A percentile compares a stretch with the other conserved stretches of the same genome.
Evolutionary conservation across 2,329 filamentous ascomycete species (phyloP).

Genomic region (Incumbomyces lentus): DNA sequence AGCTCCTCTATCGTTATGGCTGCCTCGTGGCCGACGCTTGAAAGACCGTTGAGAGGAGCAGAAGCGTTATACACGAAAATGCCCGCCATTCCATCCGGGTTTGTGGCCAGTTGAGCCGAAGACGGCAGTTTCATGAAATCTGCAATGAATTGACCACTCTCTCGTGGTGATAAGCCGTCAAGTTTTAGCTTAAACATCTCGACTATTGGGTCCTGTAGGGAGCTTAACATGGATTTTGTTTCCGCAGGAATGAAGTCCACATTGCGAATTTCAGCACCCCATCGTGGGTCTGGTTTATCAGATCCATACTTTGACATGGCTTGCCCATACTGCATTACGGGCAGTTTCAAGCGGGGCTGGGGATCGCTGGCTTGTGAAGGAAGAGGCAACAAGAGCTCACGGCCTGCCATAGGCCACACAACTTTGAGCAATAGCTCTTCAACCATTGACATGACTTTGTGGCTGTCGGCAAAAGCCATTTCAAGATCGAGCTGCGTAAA

Average conservation of each 20-base stretch:
- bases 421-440: slow-evolving; percentile 23
- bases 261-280: slow-evolving; percentile 55
- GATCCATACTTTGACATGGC: slow-evolving; percentile 74
- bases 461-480: slow-evolving; percentile 70
- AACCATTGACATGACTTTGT: slow-evolving; percentile 55
- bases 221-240: slow-evolving; percentile 65
- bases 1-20: slow-evolving; percentile 47
- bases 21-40: slow-evolving; percentile 65
- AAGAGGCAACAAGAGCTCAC: slow-evolving; percentile 9
- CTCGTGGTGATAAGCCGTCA: slow-evolving; percentile 34
- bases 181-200: slow-evolving; percentile 59
- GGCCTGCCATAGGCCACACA: slow-evolving; percentile 10
- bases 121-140: slow-evolving; percentile 60
- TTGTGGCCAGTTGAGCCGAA: slow-evolving; percentile 50
- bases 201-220: slow-evolving; percentile 56
- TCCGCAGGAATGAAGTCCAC: slow-evolving; percentile 54
- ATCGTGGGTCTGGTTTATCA: slow-evolving; percentile 85
- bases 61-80: slow-evolving; percentile 64
- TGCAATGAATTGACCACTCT: slow-evolving; percentile 52
- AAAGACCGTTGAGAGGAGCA: slow-evolving; percentile 66
- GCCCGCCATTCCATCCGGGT: slow-evolving; percentile 67
- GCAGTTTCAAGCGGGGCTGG: slow-evolving; percentile 10
- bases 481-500: slow-evolving; percentile 96
- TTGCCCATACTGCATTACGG: slow-evolving; percentile 51
- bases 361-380: slow-evolving; percentile 7